A percentile compares a stretch with the other conserved stretches of the same genome.
Conservation (phyloP, 345 rosid genomes). For the Pistacia integerrima region DNA sequence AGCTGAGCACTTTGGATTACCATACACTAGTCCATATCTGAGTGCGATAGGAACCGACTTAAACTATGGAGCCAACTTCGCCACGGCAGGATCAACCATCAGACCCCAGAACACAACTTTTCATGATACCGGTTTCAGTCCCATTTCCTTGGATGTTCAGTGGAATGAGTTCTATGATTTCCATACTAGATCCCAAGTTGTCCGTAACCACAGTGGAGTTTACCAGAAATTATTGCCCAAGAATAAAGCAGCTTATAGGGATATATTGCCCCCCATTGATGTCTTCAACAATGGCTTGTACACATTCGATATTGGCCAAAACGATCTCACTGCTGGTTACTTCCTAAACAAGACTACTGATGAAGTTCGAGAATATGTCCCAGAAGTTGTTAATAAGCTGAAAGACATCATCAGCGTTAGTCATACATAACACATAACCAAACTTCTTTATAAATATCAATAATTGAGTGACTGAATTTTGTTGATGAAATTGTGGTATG, state of each 20-base stretch:
- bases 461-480: no score
- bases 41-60: conserved; percentile 82
- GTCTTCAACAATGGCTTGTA: conserved; percentile 51
- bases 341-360: conserved; percentile 47
- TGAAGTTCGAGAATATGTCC: conserved; percentile 46
- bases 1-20: conserved; percentile 66
- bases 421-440: not conserved
- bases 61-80: conserved; percentile 86
- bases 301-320: conserved; percentile 78
- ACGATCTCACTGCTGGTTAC: conserved; percentile 65
- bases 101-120: conserved; percentile 75
- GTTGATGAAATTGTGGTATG: not conserved
- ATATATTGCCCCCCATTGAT: conserved; percentile 46
- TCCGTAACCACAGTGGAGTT: conserved; percentile 53
- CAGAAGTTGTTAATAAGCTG: conserved; percentile 52
- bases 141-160: conserved; percentile 78
- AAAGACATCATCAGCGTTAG: conserved; percentile 39
- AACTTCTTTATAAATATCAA: no score
- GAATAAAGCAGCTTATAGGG: conserved; percentile 35
- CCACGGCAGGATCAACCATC: conserved; percentile 88
- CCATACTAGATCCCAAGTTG: conserved; percentile 56
- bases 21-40: conserved; percentile 73
- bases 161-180: conserved; percentile 54
- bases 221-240: conserved; percentile 45
- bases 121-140: conserved; percentile 77